These are phyloP conservation scores for Ascocoryne sarcoides DNA, from an alignment of 2,329 filamentous ascomycete species.

Conservation along the genomic window DNA sequence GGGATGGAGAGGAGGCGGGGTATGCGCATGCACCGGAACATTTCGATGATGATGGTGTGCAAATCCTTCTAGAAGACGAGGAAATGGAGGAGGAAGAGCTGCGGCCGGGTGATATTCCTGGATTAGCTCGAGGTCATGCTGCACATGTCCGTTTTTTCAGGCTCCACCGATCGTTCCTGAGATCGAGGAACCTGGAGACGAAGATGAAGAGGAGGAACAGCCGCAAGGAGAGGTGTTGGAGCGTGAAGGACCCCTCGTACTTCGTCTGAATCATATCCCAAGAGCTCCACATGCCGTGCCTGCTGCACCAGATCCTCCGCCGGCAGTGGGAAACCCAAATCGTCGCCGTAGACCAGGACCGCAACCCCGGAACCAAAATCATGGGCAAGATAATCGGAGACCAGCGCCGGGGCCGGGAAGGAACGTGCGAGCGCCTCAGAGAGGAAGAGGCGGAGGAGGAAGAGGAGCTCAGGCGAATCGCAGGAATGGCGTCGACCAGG, in stretches of 20 bases:
- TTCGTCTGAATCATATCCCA: slow-evolving; percentile 25
- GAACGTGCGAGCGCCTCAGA: not conserved
- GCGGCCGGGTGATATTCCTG: slow-evolving; percentile 1
- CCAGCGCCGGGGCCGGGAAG: slow-evolving; percentile 1
- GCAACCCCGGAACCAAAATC: slow-evolving; percentile 3
- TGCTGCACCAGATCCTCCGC: slow-evolving; percentile 16
- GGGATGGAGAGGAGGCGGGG: slow-evolving; percentile 48
- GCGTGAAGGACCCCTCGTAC: slow-evolving; percentile 27
- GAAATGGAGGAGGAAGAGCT: no score
- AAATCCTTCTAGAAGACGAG: slow-evolving; percentile 2
- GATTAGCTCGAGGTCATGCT: not conserved
- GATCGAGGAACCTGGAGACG: slow-evolving; percentile 10
- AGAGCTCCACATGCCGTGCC: slow-evolving; percentile 14
- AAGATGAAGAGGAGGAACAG: slow-evolving; percentile 9
- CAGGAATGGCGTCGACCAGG: slow-evolving; percentile 7
- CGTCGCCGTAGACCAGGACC: not conserved
- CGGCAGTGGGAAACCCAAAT: slow-evolving; percentile 6
- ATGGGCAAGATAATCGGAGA: slow-evolving; percentile 3
- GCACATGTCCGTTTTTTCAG: not conserved
- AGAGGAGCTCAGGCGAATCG: slow-evolving; percentile 7
- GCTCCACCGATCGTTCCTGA: slow-evolving; percentile 9
- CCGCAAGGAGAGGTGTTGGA: no score
- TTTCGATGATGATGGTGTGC: not conserved
- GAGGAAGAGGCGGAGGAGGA: not conserved
- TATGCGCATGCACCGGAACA: slow-evolving; percentile 16